Conservation (phyloP, 1,139 yeast species). For the Kurtzmaniella natalensis region DNA sequence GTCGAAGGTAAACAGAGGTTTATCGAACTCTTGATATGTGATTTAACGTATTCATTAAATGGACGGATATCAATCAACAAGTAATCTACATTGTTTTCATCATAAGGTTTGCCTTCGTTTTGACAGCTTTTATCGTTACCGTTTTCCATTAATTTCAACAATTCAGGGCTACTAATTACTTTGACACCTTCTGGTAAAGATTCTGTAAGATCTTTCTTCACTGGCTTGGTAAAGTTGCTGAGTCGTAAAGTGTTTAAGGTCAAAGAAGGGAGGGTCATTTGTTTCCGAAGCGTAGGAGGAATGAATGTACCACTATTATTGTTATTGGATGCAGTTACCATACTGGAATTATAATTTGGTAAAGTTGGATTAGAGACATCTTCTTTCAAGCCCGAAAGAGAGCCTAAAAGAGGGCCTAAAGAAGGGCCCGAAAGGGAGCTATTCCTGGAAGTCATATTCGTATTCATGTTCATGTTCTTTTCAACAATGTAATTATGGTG, state of each 20-base stretch:
- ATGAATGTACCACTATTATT: too few species aligned
- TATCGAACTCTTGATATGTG: slow-evolving; percentile 52
- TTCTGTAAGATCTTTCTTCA: slow-evolving; percentile 7
- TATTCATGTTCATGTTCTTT: too few species aligned
- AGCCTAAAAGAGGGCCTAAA: too few species aligned
- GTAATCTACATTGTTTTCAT: slow-evolving; percentile 13
- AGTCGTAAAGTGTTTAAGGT: slow-evolving; percentile 7
- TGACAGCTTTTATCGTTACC: too few species aligned
- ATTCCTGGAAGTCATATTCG: too few species aligned
- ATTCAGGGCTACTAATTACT: not conserved
- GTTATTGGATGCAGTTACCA: not conserved
- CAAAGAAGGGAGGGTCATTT: slow-evolving; percentile 6
- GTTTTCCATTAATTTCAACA: slow-evolving; percentile 5
- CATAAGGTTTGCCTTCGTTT: too few species aligned
- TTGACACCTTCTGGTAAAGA: slow-evolving; percentile 4
- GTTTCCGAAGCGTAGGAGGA: slow-evolving; percentile 6
- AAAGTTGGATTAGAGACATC: too few species aligned
- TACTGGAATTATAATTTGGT: not conserved
- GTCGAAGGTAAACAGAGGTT: slow-evolving; percentile 79
- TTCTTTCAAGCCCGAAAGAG: too few species aligned
- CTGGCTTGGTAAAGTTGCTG: slow-evolving; percentile 10
- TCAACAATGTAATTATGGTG: too few species aligned
- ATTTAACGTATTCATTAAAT: slow-evolving; percentile 53
- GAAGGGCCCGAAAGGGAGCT: too few species aligned
- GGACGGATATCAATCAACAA: slow-evolving; percentile 66